Percentiles rank a stretch among this genome's conserved stretches.
phyloP scores from a whole-genome alignment of 2,329 filamentous ascomycete species.

The Trichoderma simmonsii region DNA sequence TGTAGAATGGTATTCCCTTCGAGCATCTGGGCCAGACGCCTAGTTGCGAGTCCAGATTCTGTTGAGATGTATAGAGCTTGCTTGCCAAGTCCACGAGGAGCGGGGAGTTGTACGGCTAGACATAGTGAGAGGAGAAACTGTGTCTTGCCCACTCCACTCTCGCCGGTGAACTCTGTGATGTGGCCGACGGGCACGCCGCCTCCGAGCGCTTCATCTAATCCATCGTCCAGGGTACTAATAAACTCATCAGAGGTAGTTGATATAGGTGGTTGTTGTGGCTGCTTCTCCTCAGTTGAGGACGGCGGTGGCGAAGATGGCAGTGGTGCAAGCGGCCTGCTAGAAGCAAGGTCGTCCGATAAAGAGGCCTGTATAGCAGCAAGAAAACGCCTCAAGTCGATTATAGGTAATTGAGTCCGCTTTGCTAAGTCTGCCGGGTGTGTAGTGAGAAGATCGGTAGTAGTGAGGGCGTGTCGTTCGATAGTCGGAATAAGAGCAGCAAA shows the following conservation, averaged over 20 bases:
- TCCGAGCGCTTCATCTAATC: constrained; percentile 65
- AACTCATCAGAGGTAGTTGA: constrained; percentile 36
- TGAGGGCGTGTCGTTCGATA: constrained; percentile 74
- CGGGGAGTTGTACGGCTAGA: constrained; percentile 76
- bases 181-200: constrained; percentile 80
- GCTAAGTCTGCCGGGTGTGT: constrained; percentile 80
- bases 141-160: constrained; percentile 93
- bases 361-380: constrained; percentile 63
- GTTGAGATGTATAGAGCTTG: constrained; percentile 92
- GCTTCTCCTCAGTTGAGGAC: not conserved
- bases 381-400: constrained; percentile 75
- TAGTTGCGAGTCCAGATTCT: constrained; percentile 79
- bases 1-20: constrained; percentile 59
- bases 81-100: constrained; percentile 66
- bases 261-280: not conserved
- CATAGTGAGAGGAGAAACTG: constrained; percentile 86
- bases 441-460: constrained; percentile 79
- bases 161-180: constrained; percentile 86
- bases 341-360: constrained; percentile 59
- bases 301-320: not conserved
- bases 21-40: constrained; percentile 77
- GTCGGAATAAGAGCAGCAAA: constrained; percentile 74
- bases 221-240: constrained; percentile 78
- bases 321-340: constrained; percentile 25
- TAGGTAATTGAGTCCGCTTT: constrained; percentile 77